Conservation (phyloP, 2,329 filamentous ascomycete species). For the Fusarium setosum region DNA sequence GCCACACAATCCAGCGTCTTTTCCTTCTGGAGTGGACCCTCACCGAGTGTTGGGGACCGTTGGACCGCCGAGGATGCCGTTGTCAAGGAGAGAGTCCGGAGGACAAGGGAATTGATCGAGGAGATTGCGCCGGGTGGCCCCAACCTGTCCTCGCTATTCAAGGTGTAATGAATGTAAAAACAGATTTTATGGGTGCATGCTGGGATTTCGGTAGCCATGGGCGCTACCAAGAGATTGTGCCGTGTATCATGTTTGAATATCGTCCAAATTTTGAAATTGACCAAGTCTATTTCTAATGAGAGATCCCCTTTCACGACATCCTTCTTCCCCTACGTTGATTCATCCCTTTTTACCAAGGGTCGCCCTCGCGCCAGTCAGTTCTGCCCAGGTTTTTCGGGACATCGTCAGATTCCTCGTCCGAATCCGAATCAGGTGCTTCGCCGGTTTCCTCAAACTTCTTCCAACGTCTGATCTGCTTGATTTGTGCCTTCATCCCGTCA, state of each 20-base stretch:
- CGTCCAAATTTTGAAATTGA: constrained; percentile 14
- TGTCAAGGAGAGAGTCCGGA: constrained; percentile 61
- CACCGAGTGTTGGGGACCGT: constrained; percentile 52
- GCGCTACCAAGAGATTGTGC: constrained; percentile 20
- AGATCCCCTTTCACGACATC: constrained; percentile 5
- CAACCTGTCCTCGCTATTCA: constrained; percentile 52
- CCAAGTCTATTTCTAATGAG: constrained; percentile 34
- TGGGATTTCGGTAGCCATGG: too few species aligned
- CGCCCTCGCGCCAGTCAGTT: neutral
- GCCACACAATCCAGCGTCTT: constrained; percentile 45
- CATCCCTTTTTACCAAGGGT: neutral
- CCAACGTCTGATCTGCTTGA: constrained; percentile 42
- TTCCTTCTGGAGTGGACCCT: constrained; percentile 50
- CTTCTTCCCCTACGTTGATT: neutral
- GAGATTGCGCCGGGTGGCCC: constrained; percentile 54
- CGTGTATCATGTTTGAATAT: constrained; percentile 30
- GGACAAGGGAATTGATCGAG: constrained; percentile 65
- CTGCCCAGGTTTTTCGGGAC: neutral
- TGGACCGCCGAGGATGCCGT: constrained; percentile 68
- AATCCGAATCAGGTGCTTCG: constrained; percentile 35
- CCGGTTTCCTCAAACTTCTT: constrained; percentile 44
- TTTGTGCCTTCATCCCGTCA: constrained; percentile 36
- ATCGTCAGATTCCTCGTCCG: constrained; percentile 36
- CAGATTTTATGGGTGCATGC: too few species aligned
- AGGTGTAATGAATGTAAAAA: constrained; percentile 48